A percentile compares a stretch with the other conserved stretches of the same genome.
Evolutionary conservation across 208 protist genomes (phyloP).

Genomic region (Trichomonas vaginalis): DNA sequence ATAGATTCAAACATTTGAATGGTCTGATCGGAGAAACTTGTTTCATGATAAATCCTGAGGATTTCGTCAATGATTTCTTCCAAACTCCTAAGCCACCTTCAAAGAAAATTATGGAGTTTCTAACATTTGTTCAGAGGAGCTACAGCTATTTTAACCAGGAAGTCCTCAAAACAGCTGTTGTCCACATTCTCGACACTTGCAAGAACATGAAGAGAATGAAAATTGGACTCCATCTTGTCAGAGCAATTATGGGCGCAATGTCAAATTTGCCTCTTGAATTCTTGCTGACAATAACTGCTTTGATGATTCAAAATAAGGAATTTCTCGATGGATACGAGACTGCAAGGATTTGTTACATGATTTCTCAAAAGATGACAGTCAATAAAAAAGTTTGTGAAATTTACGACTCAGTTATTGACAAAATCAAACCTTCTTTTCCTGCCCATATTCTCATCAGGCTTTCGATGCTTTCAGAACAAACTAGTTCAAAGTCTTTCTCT

Average conservation of each 20-base stretch:
- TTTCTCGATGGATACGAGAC: not conserved
- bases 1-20: not conserved
- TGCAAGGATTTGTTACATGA: not conserved
- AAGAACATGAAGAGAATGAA: not conserved
- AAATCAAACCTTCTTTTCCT: not conserved
- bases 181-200: not conserved
- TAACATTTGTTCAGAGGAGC: not conserved
- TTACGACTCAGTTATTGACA: not conserved
- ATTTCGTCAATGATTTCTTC: not conserved
- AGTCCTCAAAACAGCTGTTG: not conserved
- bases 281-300: not conserved
- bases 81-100: not conserved
- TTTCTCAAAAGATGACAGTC: not conserved
- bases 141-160: not conserved
- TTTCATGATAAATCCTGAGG: not conserved
- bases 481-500: not conserved
- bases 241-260: not conserved
- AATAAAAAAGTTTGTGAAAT: not conserved
- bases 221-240: not conserved
- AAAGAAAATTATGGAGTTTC: not conserved
- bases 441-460: not conserved
- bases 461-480: not conserved
- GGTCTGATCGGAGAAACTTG: not conserved
- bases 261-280: not conserved
- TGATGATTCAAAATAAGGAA: not conserved